Evolutionary conservation across 2,329 filamentous ascomycete genomes (phyloP), one percentile per base, ranked within the genome.

Genomic region (Grosmannia huntii): DNA sequence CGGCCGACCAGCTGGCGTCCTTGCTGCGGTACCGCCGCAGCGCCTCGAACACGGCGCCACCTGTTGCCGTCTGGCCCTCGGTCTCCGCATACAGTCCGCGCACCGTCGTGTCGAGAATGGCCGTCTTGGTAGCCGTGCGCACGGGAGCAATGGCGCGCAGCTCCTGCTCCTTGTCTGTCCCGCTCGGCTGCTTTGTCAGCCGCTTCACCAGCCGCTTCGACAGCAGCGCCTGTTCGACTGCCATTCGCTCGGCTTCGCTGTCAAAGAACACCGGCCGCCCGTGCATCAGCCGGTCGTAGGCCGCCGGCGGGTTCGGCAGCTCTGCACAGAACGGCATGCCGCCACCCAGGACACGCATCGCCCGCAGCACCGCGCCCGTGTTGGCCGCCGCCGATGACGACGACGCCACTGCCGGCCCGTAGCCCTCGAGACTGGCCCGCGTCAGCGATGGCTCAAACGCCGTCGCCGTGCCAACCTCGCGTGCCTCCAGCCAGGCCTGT

Each of bases 281-380:
- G 10, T 57, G 21, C 23, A 51, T 61, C 58, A 60, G 60, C n/a
- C 62, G 48, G 54, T 66, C 66, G 41, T 58, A 60, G 41, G 68
- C 65, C 11, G 68, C 68, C 33, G 61, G 56, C 16, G 66, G 55
- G 31, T 62, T 38, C 14, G 59, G 50, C 11, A 56, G 49, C 56
- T 66, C 57, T 36, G 63, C 41, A 57, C 69, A 64, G 66, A 68
- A 74, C 0, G 68, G 56, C 51, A 63, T 59, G 5, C 70, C 73
- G 58, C 72, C 69, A 12, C 69, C 71, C 52, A 76, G 65, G 49
- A 75, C 62, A 19, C 73, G 69, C 66, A 74, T 71, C 61, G 68
- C 66, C 19, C 70, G 69, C 53, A 74, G 51, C 10, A 67, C 72
- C 21, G 68, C 64, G 63, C 67, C 70, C 48, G 36, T 25, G 19